phyloP scores from a whole-genome alignment of 2,329 filamentous ascomycete species.

The Diplodia sapinea region DNA sequence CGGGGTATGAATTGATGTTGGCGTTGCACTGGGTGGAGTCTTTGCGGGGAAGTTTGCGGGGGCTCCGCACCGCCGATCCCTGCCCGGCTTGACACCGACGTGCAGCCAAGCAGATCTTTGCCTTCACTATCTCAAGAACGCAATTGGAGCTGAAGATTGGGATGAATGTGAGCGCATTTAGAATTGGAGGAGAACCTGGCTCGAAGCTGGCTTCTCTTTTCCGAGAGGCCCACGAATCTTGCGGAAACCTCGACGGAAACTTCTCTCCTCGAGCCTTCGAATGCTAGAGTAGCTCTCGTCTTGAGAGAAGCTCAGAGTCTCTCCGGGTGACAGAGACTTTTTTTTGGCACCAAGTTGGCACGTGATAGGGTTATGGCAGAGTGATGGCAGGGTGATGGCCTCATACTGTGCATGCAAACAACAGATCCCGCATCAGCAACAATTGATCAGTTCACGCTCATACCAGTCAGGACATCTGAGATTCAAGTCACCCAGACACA shows the following conservation, averaged over 20 bases:
- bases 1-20: neutral
- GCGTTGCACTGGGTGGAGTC: neutral
- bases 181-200: too few relatives aligned
- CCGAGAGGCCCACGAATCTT: neutral
- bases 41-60: constrained; percentile 4
- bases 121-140: neutral
- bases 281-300: neutral
- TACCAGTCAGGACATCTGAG: too few relatives aligned
- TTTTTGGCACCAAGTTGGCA: too few relatives aligned
- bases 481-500: neutral
- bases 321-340: too few relatives aligned
- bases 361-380: too few relatives aligned
- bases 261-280: neutral
- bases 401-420: too few relatives aligned
- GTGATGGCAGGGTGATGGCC: too few relatives aligned
- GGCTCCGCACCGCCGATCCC: constrained; percentile 8
- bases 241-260: neutral
- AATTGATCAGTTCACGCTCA: too few relatives aligned
- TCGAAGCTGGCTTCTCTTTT: neutral
- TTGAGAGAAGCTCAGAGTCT: neutral
- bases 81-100: neutral
- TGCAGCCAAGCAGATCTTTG: neutral
- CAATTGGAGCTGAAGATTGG: too few relatives aligned
- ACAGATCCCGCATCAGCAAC: too few relatives aligned
- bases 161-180: neutral